A percentile compares a stretch with the other conserved stretches of the same genome.
Evolutionary conservation across 139 green algal species (phyloP).

Genomic region (Chlamydomonas sphaeroides): DNA sequence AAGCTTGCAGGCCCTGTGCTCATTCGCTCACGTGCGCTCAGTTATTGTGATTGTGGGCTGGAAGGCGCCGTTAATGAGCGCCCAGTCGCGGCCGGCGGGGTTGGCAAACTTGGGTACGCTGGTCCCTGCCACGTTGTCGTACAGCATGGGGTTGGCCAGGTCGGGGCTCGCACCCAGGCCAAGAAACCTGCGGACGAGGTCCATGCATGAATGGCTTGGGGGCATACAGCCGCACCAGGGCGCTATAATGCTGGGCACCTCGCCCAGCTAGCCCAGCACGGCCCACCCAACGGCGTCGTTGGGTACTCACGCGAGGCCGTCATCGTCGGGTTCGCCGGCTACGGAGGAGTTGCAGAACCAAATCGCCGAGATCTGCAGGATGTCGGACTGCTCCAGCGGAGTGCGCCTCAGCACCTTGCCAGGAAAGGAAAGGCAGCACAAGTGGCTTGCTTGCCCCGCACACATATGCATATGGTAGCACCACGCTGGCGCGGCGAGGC

Average conservation of each 20-base stretch:
- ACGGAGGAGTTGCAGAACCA: not conserved
- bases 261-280: too few species aligned
- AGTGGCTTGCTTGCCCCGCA: too few species aligned
- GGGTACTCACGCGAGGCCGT: slow-evolving; percentile 16
- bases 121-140: not conserved
- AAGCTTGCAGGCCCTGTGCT: too few species aligned
- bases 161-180: not conserved
- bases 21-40: not conserved
- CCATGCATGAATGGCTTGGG: too few species aligned
- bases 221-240: too few species aligned
- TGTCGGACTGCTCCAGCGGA: not conserved
- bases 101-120: not conserved
- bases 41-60: slow-evolving; percentile 3
- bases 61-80: slow-evolving; percentile 26
- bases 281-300: too few species aligned
- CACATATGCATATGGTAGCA: too few species aligned
- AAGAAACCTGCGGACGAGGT: slow-evolving; percentile 15
- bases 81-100: slow-evolving; percentile 19
- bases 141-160: not conserved
- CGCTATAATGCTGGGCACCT: too few species aligned
- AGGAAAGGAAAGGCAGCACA: too few species aligned
- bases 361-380: slow-evolving; percentile 18
- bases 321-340: not conserved
- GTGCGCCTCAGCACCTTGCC: not conserved
- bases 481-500: too few species aligned